These are phyloP conservation scores for Papiliotrema laurentii DNA, from an alignment of 1,284 basidiomycete species.

Conservation along the genomic window DNA sequence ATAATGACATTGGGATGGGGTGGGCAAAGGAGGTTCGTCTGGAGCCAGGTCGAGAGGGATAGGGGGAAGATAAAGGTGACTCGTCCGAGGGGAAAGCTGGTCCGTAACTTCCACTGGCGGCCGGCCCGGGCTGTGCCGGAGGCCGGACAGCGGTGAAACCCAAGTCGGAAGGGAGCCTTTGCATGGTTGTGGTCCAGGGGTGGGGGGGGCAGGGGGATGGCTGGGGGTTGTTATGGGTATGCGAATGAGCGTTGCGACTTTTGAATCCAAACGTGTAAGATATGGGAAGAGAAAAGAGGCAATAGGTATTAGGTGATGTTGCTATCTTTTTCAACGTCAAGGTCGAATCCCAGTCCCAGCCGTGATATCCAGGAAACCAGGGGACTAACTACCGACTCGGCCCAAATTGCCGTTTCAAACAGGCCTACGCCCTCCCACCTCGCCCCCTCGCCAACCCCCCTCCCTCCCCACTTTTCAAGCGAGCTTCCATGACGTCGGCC, in stretches of 20 bases:
- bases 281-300: background rate
- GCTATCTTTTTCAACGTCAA: background rate
- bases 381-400: too few relatives aligned
- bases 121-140: background rate
- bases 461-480: too few relatives aligned
- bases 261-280: too few relatives aligned
- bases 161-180: background rate
- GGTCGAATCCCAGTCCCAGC: too few relatives aligned
- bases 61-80: conserved; percentile 19
- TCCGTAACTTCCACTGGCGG: conserved; percentile 8
- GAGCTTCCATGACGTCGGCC: too few relatives aligned
- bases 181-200: background rate
- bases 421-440: too few relatives aligned
- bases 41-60: conserved; percentile 17
- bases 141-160: background rate
- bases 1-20: conserved; percentile 6
- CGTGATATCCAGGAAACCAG: too few relatives aligned
- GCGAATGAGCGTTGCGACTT: background rate
- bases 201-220: background rate
- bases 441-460: too few relatives aligned
- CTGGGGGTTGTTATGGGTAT: background rate
- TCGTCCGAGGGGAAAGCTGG: conserved; percentile 18
- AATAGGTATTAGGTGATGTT: background rate
- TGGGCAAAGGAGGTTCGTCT: conserved; percentile 19
- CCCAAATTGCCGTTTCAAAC: too few relatives aligned